phyloP scores from a whole-genome alignment of 345 rosid species.

The Aquilaria yunnanensis region DNA sequence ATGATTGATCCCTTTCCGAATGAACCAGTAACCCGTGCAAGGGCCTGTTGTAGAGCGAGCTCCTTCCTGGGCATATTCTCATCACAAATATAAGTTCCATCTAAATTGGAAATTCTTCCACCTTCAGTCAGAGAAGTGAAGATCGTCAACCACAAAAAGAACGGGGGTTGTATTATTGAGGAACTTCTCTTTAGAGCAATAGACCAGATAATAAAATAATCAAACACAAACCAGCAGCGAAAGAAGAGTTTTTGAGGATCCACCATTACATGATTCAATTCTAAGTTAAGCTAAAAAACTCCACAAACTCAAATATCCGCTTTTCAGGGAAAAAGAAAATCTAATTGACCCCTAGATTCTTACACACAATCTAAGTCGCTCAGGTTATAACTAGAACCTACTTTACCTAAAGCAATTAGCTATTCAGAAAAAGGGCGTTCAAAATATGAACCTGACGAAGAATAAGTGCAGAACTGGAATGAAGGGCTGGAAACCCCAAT shows the following conservation, averaged over 20 bases:
- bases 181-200: background rate
- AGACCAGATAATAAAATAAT: background rate
- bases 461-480: slow-evolving; percentile 41
- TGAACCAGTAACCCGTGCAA: slow-evolving; percentile 76
- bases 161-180: background rate
- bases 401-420: background rate
- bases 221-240: background rate
- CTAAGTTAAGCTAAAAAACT: background rate
- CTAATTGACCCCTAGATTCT: background rate
- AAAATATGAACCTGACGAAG: slow-evolving; percentile 52
- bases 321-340: background rate
- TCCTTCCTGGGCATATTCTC: slow-evolving; percentile 84
- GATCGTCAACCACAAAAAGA: background rate
- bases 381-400: background rate
- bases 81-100: slow-evolving; percentile 61
- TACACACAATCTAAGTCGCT: background rate
- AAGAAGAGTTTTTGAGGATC: background rate
- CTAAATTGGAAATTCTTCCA: slow-evolving; percentile 62
- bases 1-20: slow-evolving; percentile 91
- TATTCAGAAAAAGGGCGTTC: slow-evolving; percentile 1
- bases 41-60: slow-evolving; percentile 75
- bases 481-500: slow-evolving; percentile 40
- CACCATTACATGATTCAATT: background rate
- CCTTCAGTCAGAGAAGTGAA: slow-evolving; percentile 32
- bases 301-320: background rate